Evolutionary conservation across 2,329 filamentous ascomycete species (phyloP), one percentile per base, ranked within the genome.

Genomic region (Diaporthe citrichinensis): DNA sequence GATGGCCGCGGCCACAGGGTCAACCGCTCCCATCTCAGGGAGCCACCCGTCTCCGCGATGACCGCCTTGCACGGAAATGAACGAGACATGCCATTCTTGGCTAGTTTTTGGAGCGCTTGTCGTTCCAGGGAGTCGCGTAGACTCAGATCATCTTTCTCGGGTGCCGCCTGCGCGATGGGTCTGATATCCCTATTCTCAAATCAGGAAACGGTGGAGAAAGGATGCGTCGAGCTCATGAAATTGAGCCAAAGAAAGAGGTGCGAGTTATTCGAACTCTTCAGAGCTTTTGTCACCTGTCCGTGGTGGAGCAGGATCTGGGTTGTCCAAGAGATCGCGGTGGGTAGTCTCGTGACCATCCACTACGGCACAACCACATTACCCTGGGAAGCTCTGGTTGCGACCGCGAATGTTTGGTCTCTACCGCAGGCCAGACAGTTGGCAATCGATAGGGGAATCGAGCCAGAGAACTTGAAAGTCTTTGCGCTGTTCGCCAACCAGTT

Each of bases 241-340:
- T 15, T 76, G 12, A 3, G 8, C 0, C 8, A 62, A 23, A 12
- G 8, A 1, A 28, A 8, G 14, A 73, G 69, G 36, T 46, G 46
- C 15, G 6, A 76, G 6, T 20, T 76, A 7, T 73, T 76, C 10
- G 74, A 76, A 9, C 49, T 55, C 15, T 55, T 76, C 8, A 69
- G 34, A 14, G 20, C 9, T 1, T 76, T 71, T 10, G 31, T 71
- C 3, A 39, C 49, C 36, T 59, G 59, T 8, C 55, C 74, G 3
- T 76, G 71, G 74, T 73, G 74, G 74, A 62, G 53, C 5, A 68
- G 74, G 10, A 76, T 76, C 6, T 73, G 71, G 71, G 74, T 76
- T 1, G 74, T 76, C 3, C 74, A 73, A 34, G 61, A 76, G 25
- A 31, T 62, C 8, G 36, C 62, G 6, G 61, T 73, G 6, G 46